phyloP scores from a whole-genome alignment of 345 rosid genomes.

The Anacardium occidentale region DNA sequence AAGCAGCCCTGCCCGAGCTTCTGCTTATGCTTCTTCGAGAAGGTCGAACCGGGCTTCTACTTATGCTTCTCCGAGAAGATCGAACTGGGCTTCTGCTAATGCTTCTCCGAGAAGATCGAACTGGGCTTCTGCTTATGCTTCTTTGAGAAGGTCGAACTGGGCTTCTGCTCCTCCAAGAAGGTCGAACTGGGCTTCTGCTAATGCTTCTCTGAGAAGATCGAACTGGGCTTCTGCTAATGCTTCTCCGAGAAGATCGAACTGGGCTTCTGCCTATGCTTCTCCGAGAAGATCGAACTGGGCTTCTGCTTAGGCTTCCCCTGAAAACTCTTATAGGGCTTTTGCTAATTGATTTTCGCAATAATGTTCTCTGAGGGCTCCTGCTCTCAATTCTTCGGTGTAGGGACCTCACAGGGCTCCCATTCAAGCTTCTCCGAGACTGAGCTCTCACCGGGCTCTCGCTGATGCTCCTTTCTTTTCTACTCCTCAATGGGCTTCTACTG shows the following conservation, averaged over 20 bases:
- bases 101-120: conserved; percentile 36
- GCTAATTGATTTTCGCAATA: conserved; percentile 31
- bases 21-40: conserved; percentile 52
- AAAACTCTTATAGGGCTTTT: conserved; percentile 45
- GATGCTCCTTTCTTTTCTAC: conserved; percentile 31
- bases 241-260: background rate
- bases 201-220: conserved; percentile 6
- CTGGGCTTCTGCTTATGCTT: conserved; percentile 44
- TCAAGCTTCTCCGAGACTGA: conserved; percentile 42
- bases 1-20: conserved; percentile 53
- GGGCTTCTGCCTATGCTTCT: conserved; percentile 17
- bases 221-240: too few species aligned
- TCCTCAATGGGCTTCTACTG: conserved; percentile 55
- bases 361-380: conserved; percentile 44
- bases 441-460: conserved; percentile 40
- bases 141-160: conserved; percentile 41
- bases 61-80: conserved; percentile 2
- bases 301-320: conserved; percentile 40
- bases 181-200: conserved; percentile 60
- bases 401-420: conserved; percentile 46
- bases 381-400: conserved; percentile 35
- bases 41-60: conserved; percentile 14
- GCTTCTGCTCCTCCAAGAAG: conserved; percentile 56
- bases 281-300: conserved; percentile 24
- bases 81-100: conserved; percentile 27